These are phyloP conservation scores for Pelargonium nanum DNA, from an alignment of 345 rosid species.

Conservation along the genomic window DNA sequence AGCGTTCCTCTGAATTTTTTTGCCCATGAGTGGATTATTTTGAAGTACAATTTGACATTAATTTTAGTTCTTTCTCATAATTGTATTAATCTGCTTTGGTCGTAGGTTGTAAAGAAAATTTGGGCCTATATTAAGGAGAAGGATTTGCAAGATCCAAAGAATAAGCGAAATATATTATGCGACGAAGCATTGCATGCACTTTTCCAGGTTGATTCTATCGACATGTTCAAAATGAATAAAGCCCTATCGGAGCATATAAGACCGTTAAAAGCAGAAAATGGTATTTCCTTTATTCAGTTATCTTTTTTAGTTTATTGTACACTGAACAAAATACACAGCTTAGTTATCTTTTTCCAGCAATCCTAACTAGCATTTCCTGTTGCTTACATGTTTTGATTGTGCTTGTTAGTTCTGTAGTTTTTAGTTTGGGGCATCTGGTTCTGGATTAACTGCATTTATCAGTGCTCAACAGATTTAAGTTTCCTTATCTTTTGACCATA, in stretches of 20 bases:
- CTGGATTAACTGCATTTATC: too few relatives aligned
- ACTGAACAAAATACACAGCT: neutral
- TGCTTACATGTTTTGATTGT: neutral
- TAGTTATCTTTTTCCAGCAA: neutral
- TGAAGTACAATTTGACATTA: neutral
- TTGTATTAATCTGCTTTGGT: slow-evolving; percentile 7
- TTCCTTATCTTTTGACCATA: too few relatives aligned
- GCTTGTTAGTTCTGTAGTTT: neutral
- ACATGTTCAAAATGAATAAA: slow-evolving; percentile 64
- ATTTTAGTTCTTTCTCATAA: neutral
- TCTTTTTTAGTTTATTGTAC: neutral
- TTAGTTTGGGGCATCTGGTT: too few relatives aligned
- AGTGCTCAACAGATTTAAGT: too few relatives aligned
- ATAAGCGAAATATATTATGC: slow-evolving; percentile 41
- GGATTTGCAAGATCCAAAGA: slow-evolving; percentile 50
- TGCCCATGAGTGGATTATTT: neutral
- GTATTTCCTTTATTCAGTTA: neutral
- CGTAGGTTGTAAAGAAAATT: slow-evolving; percentile 47
- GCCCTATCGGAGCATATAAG: slow-evolving; percentile 49
- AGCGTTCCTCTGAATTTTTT: neutral
- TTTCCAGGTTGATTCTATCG: slow-evolving; percentile 38
- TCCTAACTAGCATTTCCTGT: too few relatives aligned
- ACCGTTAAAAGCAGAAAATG: slow-evolving; percentile 36
- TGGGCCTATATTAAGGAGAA: slow-evolving; percentile 51
- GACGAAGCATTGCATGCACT: slow-evolving; percentile 38